Evolutionary conservation across 768 basidiomycete genomes (phyloP).

Genomic region (Pisolithus marmoratus): DNA sequence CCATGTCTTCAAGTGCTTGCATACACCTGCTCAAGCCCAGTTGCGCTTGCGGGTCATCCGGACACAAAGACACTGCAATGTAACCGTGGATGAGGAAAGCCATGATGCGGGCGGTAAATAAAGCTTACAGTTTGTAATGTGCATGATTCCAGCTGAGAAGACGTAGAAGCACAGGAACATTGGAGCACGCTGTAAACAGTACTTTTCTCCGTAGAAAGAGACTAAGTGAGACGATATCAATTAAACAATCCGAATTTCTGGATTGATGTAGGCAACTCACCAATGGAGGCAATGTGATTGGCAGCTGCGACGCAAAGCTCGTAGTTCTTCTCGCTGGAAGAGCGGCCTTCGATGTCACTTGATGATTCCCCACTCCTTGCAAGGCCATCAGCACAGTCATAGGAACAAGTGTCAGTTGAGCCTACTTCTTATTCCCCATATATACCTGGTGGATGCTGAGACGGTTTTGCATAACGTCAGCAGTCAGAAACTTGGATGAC

Average conservation of each 20-base stretch:
- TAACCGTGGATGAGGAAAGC: neutral
- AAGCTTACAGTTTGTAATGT: slow-evolving; percentile 62
- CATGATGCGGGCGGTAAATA: neutral
- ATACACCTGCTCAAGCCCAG: slow-evolving; percentile 62
- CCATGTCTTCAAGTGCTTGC: slow-evolving; percentile 60
- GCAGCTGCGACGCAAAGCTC: slow-evolving; percentile 73
- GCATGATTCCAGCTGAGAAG: slow-evolving; percentile 78
- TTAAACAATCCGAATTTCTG: neutral
- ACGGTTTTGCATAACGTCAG: neutral
- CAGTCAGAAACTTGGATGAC: neutral
- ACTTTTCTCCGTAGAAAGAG: slow-evolving; percentile 54
- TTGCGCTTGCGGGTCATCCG: slow-evolving; percentile 64
- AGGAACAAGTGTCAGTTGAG: neutral
- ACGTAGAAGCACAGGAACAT: slow-evolving; percentile 76
- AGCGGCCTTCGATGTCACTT: slow-evolving; percentile 50
- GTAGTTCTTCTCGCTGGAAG: slow-evolving; percentile 56
- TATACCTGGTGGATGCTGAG: slow-evolving; percentile 24
- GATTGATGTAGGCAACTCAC: slow-evolving; percentile 30
- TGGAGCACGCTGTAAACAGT: slow-evolving; percentile 53
- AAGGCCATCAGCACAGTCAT: neutral
- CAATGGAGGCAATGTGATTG: slow-evolving; percentile 71
- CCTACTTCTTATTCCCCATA: slow-evolving; percentile 34
- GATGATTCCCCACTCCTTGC: slow-evolving; percentile 28
- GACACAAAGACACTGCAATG: slow-evolving; percentile 51
- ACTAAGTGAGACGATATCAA: slow-evolving; percentile 30